Percentiles rank a stretch among this genome's conserved stretches.
Conservation (phyloP, 208 protist species). For the Leishmania tarentolae region DNA sequence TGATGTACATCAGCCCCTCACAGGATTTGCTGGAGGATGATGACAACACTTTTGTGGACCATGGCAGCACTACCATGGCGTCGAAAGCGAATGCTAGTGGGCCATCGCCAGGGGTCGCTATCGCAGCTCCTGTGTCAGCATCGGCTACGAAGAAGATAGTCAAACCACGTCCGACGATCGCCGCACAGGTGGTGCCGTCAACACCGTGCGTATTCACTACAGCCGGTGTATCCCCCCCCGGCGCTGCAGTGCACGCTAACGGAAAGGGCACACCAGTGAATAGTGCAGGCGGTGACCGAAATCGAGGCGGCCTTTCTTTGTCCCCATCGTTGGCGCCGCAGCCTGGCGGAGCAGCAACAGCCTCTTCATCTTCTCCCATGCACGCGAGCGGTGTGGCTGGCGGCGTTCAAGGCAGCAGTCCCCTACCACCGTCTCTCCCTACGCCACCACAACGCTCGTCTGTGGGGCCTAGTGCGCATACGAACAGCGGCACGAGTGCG, state of each 20-base stretch:
- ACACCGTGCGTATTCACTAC: neutral
- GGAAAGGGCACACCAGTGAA: neutral
- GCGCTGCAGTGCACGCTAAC: neutral
- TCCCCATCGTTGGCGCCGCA: neutral
- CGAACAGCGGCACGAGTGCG: slow-evolving; percentile 1
- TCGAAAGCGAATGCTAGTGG: neutral
- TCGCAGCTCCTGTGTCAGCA: slow-evolving; percentile 1
- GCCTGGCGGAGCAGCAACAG: neutral
- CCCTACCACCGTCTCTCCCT: neutral
- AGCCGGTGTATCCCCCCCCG: slow-evolving; percentile 4
- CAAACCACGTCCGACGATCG: neutral
- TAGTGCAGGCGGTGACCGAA: slow-evolving; percentile 2
- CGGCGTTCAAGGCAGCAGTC: slow-evolving; percentile 3
- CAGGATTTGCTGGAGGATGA: slow-evolving; percentile 50
- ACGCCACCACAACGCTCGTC: neutral
- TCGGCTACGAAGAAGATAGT: neutral
- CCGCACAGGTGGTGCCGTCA: slow-evolving; percentile 1
- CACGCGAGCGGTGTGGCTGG: neutral
- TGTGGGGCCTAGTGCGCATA: neutral
- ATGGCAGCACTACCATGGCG: slow-evolving; percentile 56
- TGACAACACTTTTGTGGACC: slow-evolving; percentile 89
- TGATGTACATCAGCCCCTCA: slow-evolving; percentile 14
- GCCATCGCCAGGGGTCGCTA: neutral
- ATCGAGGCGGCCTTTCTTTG: neutral
- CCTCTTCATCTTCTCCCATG: neutral